A percentile compares a stretch with the other conserved stretches of the same genome.
Conservation (phyloP, 2,329 filamentous ascomycete genomes). For the Trichothecium roseum region DNA sequence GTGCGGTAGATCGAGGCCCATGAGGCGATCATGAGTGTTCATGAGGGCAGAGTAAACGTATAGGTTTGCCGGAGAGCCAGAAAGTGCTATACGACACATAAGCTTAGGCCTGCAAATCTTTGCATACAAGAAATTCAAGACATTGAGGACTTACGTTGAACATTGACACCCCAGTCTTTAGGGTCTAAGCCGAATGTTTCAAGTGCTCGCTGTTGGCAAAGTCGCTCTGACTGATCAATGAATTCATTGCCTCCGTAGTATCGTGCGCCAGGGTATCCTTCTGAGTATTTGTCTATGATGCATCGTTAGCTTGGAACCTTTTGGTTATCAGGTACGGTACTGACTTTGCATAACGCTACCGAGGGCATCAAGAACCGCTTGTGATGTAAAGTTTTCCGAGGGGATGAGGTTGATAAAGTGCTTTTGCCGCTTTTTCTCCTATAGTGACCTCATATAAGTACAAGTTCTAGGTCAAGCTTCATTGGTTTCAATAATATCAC, state of each 20-base stretch:
- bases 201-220: constrained; percentile 84
- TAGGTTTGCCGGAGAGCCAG: constrained; percentile 63
- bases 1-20: constrained; percentile 94
- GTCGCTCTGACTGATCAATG: constrained; percentile 80
- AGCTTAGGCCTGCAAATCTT: neutral
- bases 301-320: constrained; percentile 15
- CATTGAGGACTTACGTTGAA: constrained; percentile 59
- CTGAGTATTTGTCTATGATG: constrained; percentile 82
- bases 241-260: constrained; percentile 97
- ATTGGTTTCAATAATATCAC: neutral
- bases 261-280: constrained; percentile 90
- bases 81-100: constrained; percentile 49
- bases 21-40: constrained; percentile 85
- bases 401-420: constrained; percentile 98
- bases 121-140: neutral
- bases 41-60: constrained; percentile 95
- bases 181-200: constrained; percentile 76
- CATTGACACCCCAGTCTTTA: constrained; percentile 93
- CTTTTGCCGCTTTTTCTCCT: constrained; percentile 95
- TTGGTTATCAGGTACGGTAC: constrained; percentile 12
- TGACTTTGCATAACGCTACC: constrained; percentile 92
- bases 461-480: neutral
- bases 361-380: constrained; percentile 82
- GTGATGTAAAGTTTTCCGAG: constrained; percentile 91
- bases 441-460: neutral